A percentile compares a stretch with the other conserved stretches of the same genome.
These are phyloP conservation scores for Fusarium hostae DNA, from an alignment of 2,329 filamentous ascomycete species.

Conservation along the genomic window DNA sequence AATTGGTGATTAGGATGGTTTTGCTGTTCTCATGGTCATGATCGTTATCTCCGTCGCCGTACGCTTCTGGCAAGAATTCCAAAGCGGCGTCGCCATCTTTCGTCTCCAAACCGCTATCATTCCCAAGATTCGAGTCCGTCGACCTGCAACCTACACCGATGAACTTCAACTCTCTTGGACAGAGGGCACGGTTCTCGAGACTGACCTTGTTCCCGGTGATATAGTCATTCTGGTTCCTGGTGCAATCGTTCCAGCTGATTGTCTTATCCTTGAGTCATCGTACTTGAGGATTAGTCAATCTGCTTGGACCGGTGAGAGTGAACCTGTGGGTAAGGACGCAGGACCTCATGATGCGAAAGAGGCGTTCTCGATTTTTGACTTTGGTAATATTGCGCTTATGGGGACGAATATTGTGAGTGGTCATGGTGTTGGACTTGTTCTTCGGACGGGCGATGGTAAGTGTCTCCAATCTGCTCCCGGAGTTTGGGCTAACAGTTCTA, in stretches of 20 bases:
- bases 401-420: neutral
- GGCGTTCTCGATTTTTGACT: neutral
- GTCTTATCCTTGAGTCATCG: neutral
- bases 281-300: slow-evolving; percentile 1
- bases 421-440: neutral
- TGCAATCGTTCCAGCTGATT: neutral
- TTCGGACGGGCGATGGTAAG: neutral
- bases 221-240: neutral
- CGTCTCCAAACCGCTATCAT: slow-evolving; percentile 1
- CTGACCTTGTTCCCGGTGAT: neutral
- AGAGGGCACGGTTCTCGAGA: neutral
- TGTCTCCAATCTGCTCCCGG: too few species aligned
- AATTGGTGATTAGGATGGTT: neutral
- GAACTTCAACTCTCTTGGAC: neutral
- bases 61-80: slow-evolving; percentile 5
- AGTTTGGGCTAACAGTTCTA: neutral
- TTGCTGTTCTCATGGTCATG: slow-evolving; percentile 2
- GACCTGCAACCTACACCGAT: neutral
- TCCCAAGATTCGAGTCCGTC: neutral
- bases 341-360: neutral
- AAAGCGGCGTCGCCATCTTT: neutral
- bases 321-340: neutral
- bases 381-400: neutral
- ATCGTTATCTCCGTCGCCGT: neutral
- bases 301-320: slow-evolving; percentile 5